Evolutionary conservation across 1,139 yeast genomes (phyloP).

Genomic region (Geotrichum phurueaensis): DNA sequence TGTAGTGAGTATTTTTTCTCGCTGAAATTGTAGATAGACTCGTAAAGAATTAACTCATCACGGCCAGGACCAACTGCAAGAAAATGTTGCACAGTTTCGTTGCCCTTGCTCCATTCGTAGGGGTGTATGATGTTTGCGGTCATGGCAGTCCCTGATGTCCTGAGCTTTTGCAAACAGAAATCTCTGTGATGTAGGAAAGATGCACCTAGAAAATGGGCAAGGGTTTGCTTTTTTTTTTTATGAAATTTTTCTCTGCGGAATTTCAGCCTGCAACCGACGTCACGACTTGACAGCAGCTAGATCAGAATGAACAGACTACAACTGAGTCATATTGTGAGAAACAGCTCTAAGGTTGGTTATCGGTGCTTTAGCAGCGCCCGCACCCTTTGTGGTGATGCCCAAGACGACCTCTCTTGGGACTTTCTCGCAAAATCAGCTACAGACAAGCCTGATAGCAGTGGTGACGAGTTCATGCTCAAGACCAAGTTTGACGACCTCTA

Average conservation of each 20-base stretch:
- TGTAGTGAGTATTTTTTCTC: constrained; percentile 20
- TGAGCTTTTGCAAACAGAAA: not conserved
- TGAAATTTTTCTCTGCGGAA: not conserved
- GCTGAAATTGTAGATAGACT: constrained; percentile 39
- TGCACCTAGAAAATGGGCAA: not conserved
- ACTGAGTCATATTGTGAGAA: not conserved
- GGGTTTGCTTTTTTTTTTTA: not conserved
- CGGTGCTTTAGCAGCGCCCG: not conserved
- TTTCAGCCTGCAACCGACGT: not conserved
- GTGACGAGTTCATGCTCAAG: not conserved
- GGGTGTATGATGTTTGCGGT: constrained; percentile 54
- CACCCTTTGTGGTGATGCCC: not conserved
- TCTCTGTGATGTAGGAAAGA: not conserved
- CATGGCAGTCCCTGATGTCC: constrained; percentile 32
- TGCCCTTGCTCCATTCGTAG: constrained; percentile 52
- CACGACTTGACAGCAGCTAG: not conserved
- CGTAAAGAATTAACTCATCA: constrained; percentile 59
- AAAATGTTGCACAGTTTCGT: constrained; percentile 45
- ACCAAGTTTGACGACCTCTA: constrained; percentile 11
- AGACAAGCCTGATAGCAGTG: not conserved
- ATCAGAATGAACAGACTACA: not conserved
- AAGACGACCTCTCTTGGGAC: constrained; percentile 1
- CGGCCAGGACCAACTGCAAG: constrained; percentile 62
- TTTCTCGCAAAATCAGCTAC: not conserved
- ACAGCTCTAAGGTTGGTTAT: not conserved